Percentiles rank a stretch among this genome's conserved stretches.
Evolutionary conservation across 192 early-diverging fungal genomes (phyloP).

Genomic region (Thamnidium elegans): DNA sequence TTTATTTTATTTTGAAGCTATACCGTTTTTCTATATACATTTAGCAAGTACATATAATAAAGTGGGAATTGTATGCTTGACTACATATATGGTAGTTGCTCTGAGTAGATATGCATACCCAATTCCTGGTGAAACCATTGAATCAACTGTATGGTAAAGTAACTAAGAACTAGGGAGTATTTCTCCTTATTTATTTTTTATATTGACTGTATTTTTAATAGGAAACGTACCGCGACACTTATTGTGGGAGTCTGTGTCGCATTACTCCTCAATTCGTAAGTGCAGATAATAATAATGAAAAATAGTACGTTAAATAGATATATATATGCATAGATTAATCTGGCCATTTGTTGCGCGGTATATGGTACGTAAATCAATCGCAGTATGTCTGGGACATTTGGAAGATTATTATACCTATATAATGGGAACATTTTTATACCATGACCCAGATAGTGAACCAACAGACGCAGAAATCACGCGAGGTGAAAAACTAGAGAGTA

Average conservation of each 20-base stretch:
- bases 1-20: slow-evolving; percentile 14
- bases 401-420: slow-evolving; percentile 67
- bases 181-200: background rate
- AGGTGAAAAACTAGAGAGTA: slow-evolving; percentile 25
- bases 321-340: slow-evolving; percentile 43
- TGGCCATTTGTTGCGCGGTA: slow-evolving; percentile 76
- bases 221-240: slow-evolving; percentile 52
- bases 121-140: slow-evolving; percentile 26
- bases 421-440: slow-evolving; percentile 60
- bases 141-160: slow-evolving; percentile 32
- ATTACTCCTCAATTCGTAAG: slow-evolving; percentile 47
- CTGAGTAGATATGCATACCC: slow-evolving; percentile 27
- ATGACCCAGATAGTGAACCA: slow-evolving; percentile 37
- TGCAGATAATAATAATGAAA: slow-evolving; percentile 1
- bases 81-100: slow-evolving; percentile 34
- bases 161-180: background rate
- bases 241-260: slow-evolving; percentile 59
- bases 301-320: background rate
- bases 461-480: slow-evolving; percentile 18
- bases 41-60: slow-evolving; percentile 35
- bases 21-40: slow-evolving; percentile 36
- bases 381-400: slow-evolving; percentile 39
- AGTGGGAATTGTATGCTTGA: slow-evolving; percentile 31
- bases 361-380: slow-evolving; percentile 57
- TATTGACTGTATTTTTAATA: slow-evolving; percentile 8